Percentiles rank a stretch among this genome's conserved stretches.
Conservation (phyloP, 2,329 filamentous ascomycete genomes). For the Fusarium guadeloupense region DNA sequence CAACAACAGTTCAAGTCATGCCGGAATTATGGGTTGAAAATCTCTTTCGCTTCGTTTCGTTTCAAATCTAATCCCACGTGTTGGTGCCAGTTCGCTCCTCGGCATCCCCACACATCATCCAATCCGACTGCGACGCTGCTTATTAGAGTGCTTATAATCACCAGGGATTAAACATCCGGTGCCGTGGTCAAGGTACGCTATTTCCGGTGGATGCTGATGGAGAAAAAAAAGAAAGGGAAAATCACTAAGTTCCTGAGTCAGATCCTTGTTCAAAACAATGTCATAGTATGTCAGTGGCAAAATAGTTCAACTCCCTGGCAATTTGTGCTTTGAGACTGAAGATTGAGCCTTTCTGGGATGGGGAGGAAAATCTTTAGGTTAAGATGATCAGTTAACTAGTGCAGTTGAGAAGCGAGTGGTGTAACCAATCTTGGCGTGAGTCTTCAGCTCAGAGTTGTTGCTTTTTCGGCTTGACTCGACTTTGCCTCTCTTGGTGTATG, state of each 20-base stretch:
- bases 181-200: background rate
- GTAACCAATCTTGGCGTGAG: too few relatives aligned
- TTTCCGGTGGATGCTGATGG: background rate
- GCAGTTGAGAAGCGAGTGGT: too few relatives aligned
- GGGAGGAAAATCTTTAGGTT: too few relatives aligned
- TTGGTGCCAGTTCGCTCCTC: background rate
- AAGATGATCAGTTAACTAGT: too few relatives aligned
- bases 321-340: too few relatives aligned
- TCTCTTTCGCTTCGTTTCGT: background rate
- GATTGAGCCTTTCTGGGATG: too few relatives aligned
- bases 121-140: background rate
- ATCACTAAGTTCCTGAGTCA: background rate
- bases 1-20: too few relatives aligned
- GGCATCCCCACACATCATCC: conserved; percentile 3
- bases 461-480: too few relatives aligned
- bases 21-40: background rate
- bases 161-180: conserved; percentile 7
- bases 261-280: background rate
- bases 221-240: background rate
- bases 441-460: too few relatives aligned
- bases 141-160: conserved; percentile 13
- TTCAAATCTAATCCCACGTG: background rate
- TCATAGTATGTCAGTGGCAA: background rate
- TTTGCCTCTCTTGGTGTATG: too few relatives aligned
- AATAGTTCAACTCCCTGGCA: too few relatives aligned